Percentiles rank a stretch among this genome's conserved stretches.
Evolutionary conservation across 1,284 basidiomycete genomes (phyloP).

Genomic region (Peniophora sp.): DNA sequence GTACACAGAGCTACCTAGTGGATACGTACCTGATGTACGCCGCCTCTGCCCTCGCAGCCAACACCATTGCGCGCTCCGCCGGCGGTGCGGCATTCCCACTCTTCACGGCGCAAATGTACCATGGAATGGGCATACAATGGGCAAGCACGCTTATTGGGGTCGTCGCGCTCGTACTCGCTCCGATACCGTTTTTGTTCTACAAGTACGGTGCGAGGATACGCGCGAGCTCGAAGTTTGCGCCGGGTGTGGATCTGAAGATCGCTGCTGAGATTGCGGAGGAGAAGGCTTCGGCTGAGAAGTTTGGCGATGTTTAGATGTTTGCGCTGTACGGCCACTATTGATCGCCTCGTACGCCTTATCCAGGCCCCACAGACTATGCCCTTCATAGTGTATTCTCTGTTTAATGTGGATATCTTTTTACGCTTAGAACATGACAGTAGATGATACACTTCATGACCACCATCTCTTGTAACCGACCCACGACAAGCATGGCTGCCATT

Average conservation of each 20-base stretch:
- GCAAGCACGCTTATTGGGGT: constrained; percentile 41
- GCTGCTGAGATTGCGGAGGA: constrained; percentile 25
- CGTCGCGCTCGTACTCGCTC: constrained; percentile 35
- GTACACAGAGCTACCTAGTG: constrained; percentile 48
- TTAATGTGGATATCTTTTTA: too few species aligned
- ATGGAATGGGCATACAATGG: constrained; percentile 41
- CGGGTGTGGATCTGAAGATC: constrained; percentile 35
- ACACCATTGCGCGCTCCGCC: constrained; percentile 41
- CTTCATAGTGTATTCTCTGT: too few species aligned
- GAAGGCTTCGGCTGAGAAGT: too few species aligned
- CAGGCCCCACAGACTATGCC: too few species aligned
- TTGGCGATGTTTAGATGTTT: too few species aligned
- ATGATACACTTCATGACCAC: too few species aligned
- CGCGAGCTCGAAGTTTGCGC: constrained; percentile 33
- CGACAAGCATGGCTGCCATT: too few species aligned
- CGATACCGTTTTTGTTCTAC: constrained; percentile 48
- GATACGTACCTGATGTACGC: constrained; percentile 48
- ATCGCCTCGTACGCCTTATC: too few species aligned
- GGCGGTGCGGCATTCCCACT: constrained; percentile 54
- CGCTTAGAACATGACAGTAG: too few species aligned
- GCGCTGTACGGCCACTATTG: too few species aligned
- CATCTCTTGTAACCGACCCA: too few species aligned
- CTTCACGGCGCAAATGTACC: constrained; percentile 46
- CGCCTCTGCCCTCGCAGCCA: constrained; percentile 50
- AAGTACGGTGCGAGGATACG: constrained; percentile 40